Conservation (phyloP, 768 basidiomycete genomes). For the Naematelia encephala region DNA sequence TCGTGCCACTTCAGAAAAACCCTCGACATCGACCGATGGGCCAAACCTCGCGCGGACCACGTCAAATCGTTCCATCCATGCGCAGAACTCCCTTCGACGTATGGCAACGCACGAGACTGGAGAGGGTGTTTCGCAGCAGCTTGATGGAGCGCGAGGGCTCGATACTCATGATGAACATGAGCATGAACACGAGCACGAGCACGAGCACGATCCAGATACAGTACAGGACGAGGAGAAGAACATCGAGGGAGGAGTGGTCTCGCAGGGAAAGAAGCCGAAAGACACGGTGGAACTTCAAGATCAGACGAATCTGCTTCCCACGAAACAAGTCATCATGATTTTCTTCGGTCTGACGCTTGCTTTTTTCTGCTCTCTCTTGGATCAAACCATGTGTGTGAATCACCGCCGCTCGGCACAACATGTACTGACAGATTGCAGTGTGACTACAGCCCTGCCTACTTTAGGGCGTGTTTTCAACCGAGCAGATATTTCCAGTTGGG, state of each 20-base stretch:
- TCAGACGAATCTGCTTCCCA: constrained; percentile 72
- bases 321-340: constrained; percentile 62
- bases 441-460: constrained; percentile 70
- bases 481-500: constrained; percentile 65
- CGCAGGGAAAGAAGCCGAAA: constrained; percentile 24
- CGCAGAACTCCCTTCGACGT: constrained; percentile 33
- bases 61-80: constrained; percentile 24
- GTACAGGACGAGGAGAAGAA: background rate
- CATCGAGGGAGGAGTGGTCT: background rate
- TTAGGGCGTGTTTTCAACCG: constrained; percentile 66
- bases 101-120: constrained; percentile 46
- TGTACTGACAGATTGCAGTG: constrained; percentile 36
- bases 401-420: background rate
- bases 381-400: constrained; percentile 60
- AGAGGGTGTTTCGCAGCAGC: constrained; percentile 7
- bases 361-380: constrained; percentile 62
- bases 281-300: constrained; percentile 57
- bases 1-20: background rate
- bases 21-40: background rate
- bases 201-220: background rate
- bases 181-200: constrained; percentile 12
- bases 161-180: constrained; percentile 29
- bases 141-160: constrained; percentile 9
- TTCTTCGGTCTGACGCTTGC: constrained; percentile 64
- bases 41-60: constrained; percentile 12